Percentiles rank a stretch among this genome's conserved stretches.
These are phyloP conservation scores for Golubevia sp. DNA, from an alignment of 1,284 basidiomycete species.

Conservation along the genomic window DNA sequence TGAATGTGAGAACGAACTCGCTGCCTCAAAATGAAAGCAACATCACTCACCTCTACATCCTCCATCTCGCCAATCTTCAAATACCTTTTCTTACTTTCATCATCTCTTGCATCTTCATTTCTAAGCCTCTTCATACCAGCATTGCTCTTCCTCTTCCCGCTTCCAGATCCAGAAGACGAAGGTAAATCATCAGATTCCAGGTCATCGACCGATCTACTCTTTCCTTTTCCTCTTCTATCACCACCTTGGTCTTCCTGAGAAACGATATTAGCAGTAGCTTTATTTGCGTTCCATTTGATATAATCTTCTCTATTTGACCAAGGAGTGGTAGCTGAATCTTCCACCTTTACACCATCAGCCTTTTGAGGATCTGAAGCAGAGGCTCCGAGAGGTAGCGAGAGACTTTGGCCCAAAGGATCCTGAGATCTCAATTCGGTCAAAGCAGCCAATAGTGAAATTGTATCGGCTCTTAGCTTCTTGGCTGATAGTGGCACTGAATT, in stretches of 20 bases:
- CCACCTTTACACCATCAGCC: not conserved
- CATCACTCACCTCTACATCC: no score
- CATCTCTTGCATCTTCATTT: no score
- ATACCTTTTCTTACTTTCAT: no score
- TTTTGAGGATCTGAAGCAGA: not conserved
- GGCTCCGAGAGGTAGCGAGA: not conserved
- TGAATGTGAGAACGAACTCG: no score
- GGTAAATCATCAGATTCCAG: no score
- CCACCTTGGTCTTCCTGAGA: not conserved
- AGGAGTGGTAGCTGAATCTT: not conserved
- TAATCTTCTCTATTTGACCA: not conserved
- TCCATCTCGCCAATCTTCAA: no score
- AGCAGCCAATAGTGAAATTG: conserved; percentile 23
- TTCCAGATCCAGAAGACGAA: no score
- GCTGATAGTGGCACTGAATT: conserved; percentile 7
- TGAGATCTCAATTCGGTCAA: conserved; percentile 22
- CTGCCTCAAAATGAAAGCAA: no score
- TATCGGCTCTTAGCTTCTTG: conserved; percentile 27
- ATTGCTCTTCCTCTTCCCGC: no score
- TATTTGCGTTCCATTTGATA: not conserved
- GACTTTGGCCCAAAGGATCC: conserved; percentile 29
- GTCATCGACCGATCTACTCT: no score
- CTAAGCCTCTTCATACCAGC: no score
- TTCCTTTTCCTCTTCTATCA: no score
- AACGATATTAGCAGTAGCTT: not conserved